A percentile compares a stretch with the other conserved stretches of the same genome.
phyloP scores from a whole-genome alignment of 2,329 filamentous ascomycete genomes.

The Simplicillium aogashimaense region DNA sequence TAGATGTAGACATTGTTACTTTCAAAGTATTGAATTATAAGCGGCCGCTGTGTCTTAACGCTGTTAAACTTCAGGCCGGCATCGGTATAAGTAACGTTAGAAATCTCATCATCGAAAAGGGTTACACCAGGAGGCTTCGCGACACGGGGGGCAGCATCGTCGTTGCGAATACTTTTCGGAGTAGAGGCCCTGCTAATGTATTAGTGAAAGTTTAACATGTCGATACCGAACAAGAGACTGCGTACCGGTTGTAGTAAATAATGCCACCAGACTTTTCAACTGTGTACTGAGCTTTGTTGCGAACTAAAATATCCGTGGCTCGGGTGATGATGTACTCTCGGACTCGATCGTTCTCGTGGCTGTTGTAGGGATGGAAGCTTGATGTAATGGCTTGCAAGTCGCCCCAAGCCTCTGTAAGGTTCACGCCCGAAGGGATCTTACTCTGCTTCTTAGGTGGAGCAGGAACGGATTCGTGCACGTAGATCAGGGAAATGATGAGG shows the following conservation, averaged over 20 bases:
- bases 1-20: conserved; percentile 89
- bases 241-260: conserved; percentile 16
- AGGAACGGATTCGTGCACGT: conserved; percentile 64
- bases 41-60: conserved; percentile 13
- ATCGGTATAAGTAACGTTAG: conserved; percentile 63
- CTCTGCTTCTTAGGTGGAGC: conserved; percentile 40
- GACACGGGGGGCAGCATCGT: background rate
- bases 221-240: no score
- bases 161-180: background rate
- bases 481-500: conserved; percentile 60
- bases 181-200: no score
- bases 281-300: conserved; percentile 43
- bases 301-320: conserved; percentile 58
- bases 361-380: conserved; percentile 83
- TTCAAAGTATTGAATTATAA: conserved; percentile 69
- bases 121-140: conserved; percentile 35
- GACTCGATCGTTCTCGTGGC: conserved; percentile 69
- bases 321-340: conserved; percentile 65
- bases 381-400: conserved; percentile 70
- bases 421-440: conserved; percentile 52
- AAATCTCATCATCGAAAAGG: conserved; percentile 68
- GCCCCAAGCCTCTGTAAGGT: conserved; percentile 77
- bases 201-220: background rate
- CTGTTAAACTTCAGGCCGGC: conserved; percentile 10
- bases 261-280: conserved; percentile 25